Percentiles rank a stretch among this genome's conserved stretches.
Evolutionary conservation across 108 stramenopile genomes (phyloP).

Genomic region (Parmales sp.): DNA sequence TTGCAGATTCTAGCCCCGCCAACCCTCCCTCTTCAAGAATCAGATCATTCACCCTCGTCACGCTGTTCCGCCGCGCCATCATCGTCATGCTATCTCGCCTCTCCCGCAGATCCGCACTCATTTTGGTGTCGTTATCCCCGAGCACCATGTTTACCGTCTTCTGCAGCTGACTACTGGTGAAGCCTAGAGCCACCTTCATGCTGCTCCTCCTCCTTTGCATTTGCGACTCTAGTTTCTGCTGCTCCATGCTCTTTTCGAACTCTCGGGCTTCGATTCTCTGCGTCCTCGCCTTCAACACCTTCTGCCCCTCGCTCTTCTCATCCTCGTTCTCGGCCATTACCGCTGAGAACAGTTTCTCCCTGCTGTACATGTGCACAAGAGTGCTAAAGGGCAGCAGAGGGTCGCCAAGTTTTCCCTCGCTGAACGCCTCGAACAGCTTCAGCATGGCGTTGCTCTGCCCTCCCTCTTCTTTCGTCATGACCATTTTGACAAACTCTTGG

Average conservation of each 20-base stretch:
- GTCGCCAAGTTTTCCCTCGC: neutral
- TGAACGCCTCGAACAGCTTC: slow-evolving; percentile 10
- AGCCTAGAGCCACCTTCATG: neutral
- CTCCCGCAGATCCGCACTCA: neutral
- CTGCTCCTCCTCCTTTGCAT: neutral
- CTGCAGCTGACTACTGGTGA: neutral
- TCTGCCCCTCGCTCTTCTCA: neutral
- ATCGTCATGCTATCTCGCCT: neutral
- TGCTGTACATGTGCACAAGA: slow-evolving; percentile 1
- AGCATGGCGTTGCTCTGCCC: neutral
- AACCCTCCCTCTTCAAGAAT: too few relatives aligned
- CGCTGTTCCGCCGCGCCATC: neutral
- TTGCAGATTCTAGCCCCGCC: too few relatives aligned
- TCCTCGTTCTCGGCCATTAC: neutral
- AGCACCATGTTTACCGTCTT: neutral
- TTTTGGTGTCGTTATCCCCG: neutral
- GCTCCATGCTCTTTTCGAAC: neutral
- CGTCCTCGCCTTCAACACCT: neutral
- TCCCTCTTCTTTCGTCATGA: slow-evolving; percentile 7
- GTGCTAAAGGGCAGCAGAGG: neutral
- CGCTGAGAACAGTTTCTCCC: neutral
- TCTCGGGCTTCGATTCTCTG: neutral
- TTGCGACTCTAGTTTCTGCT: neutral
- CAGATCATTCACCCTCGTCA: too few relatives aligned
- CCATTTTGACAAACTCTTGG: slow-evolving; percentile 11